Percentiles rank a stretch among this genome's conserved stretches.
phyloP scores from a whole-genome alignment of 2,329 filamentous ascomycete species.

The Zymoseptoria tritici region DNA sequence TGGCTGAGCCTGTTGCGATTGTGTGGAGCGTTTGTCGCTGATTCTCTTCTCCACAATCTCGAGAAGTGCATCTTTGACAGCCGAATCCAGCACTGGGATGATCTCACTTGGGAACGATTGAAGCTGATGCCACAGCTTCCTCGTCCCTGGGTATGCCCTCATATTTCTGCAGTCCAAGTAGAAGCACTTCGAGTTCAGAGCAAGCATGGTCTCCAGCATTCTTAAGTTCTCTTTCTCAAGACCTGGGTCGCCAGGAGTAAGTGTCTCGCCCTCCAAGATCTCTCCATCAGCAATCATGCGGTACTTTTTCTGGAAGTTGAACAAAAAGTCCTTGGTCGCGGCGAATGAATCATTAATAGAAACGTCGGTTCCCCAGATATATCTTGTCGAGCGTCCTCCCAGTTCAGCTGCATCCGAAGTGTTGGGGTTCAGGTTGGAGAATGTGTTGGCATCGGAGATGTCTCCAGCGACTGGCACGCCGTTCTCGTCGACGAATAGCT shows the following conservation, averaged over 20 bases:
- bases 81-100: constrained; percentile 91
- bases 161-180: constrained; percentile 86
- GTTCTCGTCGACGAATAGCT: constrained; percentile 58
- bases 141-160: constrained; percentile 83
- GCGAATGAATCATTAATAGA: constrained; percentile 84
- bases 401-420: constrained; percentile 88
- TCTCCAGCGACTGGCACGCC: constrained; percentile 49
- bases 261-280: constrained; percentile 62
- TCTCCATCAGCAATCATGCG: constrained; percentile 85
- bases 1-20: constrained; percentile 21
- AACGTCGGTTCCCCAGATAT: constrained; percentile 97
- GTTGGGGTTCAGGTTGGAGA: constrained; percentile 65
- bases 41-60: constrained; percentile 78
- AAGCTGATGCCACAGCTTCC: constrained; percentile 91
- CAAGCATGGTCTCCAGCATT: constrained; percentile 82
- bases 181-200: constrained; percentile 73
- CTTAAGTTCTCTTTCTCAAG: constrained; percentile 76
- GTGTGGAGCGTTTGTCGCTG: constrained; percentile 49
- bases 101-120: constrained; percentile 95
- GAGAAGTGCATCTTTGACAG: constrained; percentile 85
- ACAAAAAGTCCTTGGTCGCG: constrained; percentile 83
- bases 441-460: constrained; percentile 53
- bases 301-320: constrained; percentile 89
- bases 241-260: constrained; percentile 58
- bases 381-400: constrained; percentile 70